Evolutionary conservation across 2,329 filamentous ascomycete genomes (phyloP).

Genomic region (Cadophora sp.): DNA sequence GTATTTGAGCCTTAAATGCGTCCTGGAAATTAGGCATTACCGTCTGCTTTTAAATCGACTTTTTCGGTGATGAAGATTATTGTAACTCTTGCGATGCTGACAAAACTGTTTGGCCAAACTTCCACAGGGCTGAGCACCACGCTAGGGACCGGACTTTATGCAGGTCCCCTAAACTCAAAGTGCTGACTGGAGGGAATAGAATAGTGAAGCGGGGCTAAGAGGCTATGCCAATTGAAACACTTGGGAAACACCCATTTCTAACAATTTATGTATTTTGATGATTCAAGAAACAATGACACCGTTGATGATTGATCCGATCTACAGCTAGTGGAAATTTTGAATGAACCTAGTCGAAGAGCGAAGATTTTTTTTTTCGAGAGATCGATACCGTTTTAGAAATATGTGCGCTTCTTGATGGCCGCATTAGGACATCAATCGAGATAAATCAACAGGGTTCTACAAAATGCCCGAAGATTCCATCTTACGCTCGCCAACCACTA

Average conservation of each 20-base stretch:
- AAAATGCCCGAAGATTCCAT: too few relatives aligned
- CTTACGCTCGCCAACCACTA: too few relatives aligned
- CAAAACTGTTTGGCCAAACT: slow-evolving; percentile 1
- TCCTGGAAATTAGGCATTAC: background rate
- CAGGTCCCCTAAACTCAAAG: slow-evolving; percentile 1
- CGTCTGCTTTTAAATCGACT: slow-evolving; percentile 11
- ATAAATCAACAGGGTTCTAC: background rate
- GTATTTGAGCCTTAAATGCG: slow-evolving; percentile 1
- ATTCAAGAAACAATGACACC: background rate
- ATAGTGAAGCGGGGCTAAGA: background rate
- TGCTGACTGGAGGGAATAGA: background rate
- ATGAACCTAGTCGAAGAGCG: background rate
- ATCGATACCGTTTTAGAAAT: background rate
- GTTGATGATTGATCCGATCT: background rate
- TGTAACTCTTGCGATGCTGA: slow-evolving; percentile 17
- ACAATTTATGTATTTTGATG: background rate
- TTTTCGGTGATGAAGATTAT: slow-evolving; percentile 19
- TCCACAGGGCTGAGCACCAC: slow-evolving; percentile 1
- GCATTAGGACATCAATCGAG: background rate
- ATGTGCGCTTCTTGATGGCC: background rate
- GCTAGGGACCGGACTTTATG: slow-evolving; percentile 25
- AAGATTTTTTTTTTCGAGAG: background rate
- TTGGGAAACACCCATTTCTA: background rate
- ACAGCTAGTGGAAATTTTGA: background rate
- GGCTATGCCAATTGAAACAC: background rate